Conservation (phyloP, 1,139 yeast species). For the Citeromyces hawaiiensis region DNA sequence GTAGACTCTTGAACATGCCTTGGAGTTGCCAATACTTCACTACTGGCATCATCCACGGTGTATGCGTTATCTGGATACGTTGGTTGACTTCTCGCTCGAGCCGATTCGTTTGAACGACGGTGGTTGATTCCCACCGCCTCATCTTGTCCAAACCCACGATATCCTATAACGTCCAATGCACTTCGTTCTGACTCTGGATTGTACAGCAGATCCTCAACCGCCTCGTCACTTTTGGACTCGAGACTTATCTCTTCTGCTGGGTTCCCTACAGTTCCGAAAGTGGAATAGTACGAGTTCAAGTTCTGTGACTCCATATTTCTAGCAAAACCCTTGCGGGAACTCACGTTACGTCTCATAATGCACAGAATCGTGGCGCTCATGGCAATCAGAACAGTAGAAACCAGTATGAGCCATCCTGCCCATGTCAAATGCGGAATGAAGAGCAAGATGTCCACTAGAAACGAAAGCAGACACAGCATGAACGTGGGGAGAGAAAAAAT, state of each 20-base stretch:
- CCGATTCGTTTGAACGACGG: neutral
- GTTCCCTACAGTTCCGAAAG: neutral
- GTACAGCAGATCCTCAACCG: neutral
- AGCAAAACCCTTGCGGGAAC: slow-evolving; percentile 21
- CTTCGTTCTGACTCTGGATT: neutral
- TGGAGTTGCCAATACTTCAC: neutral
- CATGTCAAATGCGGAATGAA: slow-evolving; percentile 38
- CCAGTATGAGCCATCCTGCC: slow-evolving; percentile 41
- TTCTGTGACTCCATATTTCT: slow-evolving; percentile 1
- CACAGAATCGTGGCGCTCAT: slow-evolving; percentile 26
- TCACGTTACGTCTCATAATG: slow-evolving; percentile 35
- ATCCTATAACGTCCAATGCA: neutral
- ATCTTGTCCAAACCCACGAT: neutral
- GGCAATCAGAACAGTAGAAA: slow-evolving; percentile 27
- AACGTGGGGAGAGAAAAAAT: slow-evolving; percentile 32
- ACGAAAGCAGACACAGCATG: slow-evolving; percentile 31
- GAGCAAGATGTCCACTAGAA: slow-evolving; percentile 38
- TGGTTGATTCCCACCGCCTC: neutral
- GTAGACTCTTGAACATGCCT: neutral
- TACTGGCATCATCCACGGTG: neutral
- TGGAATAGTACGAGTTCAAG: neutral
- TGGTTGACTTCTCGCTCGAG: neutral
- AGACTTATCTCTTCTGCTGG: neutral
- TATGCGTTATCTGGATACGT: neutral
- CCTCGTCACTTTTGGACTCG: slow-evolving; percentile 1